phyloP scores from a whole-genome alignment of 2,329 filamentous ascomycete species.

The Conoideocrella luteorostrata region DNA sequence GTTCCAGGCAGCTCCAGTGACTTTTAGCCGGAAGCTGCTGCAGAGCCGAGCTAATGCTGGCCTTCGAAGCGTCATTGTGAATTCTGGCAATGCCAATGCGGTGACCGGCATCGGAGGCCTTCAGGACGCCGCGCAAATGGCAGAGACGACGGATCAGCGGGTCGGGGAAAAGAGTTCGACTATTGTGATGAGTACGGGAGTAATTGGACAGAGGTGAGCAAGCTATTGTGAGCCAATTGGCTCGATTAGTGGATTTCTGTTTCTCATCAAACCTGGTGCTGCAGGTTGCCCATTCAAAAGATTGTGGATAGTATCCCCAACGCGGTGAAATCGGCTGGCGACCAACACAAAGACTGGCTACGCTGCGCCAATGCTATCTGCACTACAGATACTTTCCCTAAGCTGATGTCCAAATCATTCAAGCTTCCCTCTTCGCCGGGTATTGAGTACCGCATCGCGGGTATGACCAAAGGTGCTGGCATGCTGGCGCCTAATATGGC shows the following conservation, averaged over 20 bases:
- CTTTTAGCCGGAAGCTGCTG: conserved; percentile 70
- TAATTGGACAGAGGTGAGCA: conserved; percentile 80
- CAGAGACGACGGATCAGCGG: conserved; percentile 63
- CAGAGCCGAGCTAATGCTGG: conserved; percentile 59
- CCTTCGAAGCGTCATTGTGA: conserved; percentile 78
- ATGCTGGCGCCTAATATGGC: conserved; percentile 99
- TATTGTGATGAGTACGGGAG: conserved; percentile 97
- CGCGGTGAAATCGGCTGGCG: conserved; percentile 64
- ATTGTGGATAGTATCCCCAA: conserved; percentile 77
- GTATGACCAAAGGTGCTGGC: conserved; percentile 95
- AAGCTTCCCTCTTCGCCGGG: conserved; percentile 72
- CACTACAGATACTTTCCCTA: conserved; percentile 97
- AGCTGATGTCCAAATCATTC: conserved; percentile 82
- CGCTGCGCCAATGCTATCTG: conserved; percentile 84
- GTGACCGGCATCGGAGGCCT: conserved; percentile 87
- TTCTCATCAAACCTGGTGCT: not conserved
- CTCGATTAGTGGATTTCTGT: not conserved
- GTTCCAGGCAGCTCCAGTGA: conserved; percentile 94
- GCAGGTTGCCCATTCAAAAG: conserved; percentile 79
- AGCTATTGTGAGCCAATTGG: not conserved
- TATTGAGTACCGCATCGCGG: conserved; percentile 75
- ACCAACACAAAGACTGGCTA: conserved; percentile 80
- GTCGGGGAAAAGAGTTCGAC: conserved; percentile 50
- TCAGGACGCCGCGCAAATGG: conserved; percentile 85
- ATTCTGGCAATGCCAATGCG: conserved; percentile 94